Evolutionary conservation across 441 rosid genomes (phyloP), one percentile per base, ranked within the genome.

Genomic region (Macaranga tanarius): DNA sequence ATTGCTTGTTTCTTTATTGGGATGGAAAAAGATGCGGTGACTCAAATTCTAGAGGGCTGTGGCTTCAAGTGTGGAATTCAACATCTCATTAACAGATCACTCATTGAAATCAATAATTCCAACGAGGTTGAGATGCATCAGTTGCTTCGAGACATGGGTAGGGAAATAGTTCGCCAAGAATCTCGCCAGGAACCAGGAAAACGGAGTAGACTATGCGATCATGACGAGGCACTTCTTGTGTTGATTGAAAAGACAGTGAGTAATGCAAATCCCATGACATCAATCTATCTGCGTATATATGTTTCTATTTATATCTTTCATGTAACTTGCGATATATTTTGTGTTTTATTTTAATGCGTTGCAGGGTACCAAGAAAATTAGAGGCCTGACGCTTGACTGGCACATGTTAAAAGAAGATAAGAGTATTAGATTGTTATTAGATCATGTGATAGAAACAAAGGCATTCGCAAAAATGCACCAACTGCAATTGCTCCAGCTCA

Each of bases 1-100:
- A 62, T 62, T 1, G 48, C 48, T n/a, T 62, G 48, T 62, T 62
- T 62, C 26, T 62, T 38, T 38, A n/a, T 40, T 19, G 66, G 66
- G 6, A 38, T 1, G 47, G 42, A 59, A 0, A 59, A 26, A 16
- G 63, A 54, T 19, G 0, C 0, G 8, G 45, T 61, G 8, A 13
- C 34, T 8, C 8, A 61, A 15, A 34, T 61, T 15, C 65, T 61
- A 17, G 23, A 17, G 19, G 47, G 23, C 4, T 61, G 45, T 34
- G 45, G 13, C 13, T 34, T 61, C 12, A 4, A 34, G 0, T 17
- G 23, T 17, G 47, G 65, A 19, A 2, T 61, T 28, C 11, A 61
- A 17, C 9, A 31, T 61, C 65, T 61, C 2, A 16, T 31, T 5
- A 1, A 61, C 8, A 38, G 25, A 34, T 61, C 11, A 13, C 65